Evolutionary conservation across 2,329 filamentous ascomycete species (phyloP).

Genomic region (Keithomyces neogunnii): DNA sequence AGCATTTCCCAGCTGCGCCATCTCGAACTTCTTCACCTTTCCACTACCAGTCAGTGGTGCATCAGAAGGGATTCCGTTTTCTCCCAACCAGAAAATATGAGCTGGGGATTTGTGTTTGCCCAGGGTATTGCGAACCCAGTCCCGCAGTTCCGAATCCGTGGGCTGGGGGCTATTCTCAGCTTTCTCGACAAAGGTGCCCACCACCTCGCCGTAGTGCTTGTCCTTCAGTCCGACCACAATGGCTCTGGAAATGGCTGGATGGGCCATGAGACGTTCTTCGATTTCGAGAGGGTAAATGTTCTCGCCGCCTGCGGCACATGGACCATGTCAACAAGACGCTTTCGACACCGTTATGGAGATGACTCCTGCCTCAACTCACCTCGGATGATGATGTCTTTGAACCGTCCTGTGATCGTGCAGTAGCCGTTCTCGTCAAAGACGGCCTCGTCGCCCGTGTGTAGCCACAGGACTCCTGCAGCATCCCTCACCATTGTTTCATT

Average conservation of each 20-base stretch:
- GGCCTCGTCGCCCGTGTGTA: constrained; percentile 61
- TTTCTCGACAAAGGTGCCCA: constrained; percentile 52
- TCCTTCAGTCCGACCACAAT: constrained; percentile 64
- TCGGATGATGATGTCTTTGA: constrained; percentile 74
- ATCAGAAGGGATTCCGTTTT: constrained; percentile 42
- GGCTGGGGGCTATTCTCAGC: constrained; percentile 30
- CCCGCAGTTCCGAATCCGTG: constrained; percentile 44
- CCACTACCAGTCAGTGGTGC: constrained; percentile 64
- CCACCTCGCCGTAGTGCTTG: constrained; percentile 65
- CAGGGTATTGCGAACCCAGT: constrained; percentile 53
- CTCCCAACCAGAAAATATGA: constrained; percentile 69
- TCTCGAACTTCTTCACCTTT: constrained; percentile 61
- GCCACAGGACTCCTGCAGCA: constrained; percentile 49
- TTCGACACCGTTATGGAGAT: constrained; percentile 8
- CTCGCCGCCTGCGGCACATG: constrained; percentile 47
- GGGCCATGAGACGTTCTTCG: constrained; percentile 60
- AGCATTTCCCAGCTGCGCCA: constrained; percentile 47
- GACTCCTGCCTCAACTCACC: constrained; percentile 30
- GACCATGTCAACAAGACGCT: constrained; percentile 10
- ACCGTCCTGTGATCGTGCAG: constrained; percentile 64
- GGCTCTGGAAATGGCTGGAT: constrained; percentile 53
- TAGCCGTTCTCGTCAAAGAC: constrained; percentile 61
- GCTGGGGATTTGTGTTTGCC: constrained; percentile 62
- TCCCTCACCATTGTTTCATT: constrained; percentile 49
- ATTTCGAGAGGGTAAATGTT: constrained; percentile 70